Evolutionary conservation across 345 rosid species (phyloP), one percentile per base, ranked within the genome.

Genomic region (Sisymbrium altissimum): DNA sequence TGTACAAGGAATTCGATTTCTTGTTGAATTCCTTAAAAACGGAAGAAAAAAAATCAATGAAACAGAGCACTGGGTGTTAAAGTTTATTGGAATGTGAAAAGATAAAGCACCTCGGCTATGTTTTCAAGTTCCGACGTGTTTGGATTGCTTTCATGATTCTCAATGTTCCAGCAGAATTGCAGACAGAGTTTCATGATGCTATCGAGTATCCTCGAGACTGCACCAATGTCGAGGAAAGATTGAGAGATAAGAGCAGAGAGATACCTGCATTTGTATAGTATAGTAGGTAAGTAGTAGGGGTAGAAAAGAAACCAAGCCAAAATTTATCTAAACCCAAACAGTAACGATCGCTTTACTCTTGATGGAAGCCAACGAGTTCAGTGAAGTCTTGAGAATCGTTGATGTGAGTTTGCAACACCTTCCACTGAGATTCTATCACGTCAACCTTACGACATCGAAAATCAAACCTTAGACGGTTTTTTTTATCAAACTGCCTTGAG

Each of bases 381-480:
- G 91, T 92, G 77, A 94, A 95, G 84, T 95, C 99, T 44, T 79
- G 87, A 79, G 97, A 94, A 76, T 85, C 91, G 70, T 87, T 89
- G 75, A 92, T 87, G 53, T 80, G 97, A 66, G 87, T 82, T 87
- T 87, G 97, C 81, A 92, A 75, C 79, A 92, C 87, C 72, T 95
- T 92, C 99, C 99, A 95, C 68, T 95, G 99, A 76, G 99, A 92
- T 87, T 95, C 99, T 79, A 95, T 88, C 79, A 92, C 99, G 66
- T 92, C 97, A 77, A 95, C 97, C 99, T 76, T 88, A 68, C 67
- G 64, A 65, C 33, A 70, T 27, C 67, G 27, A 73, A 17, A 23
- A 48, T 43, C 9, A 78, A 56, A 70, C 50, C 40, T 58, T 27
- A 12, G n/a, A 68, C 25, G 13, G 17, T 54, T 18, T 64, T 19